phyloP scores from a whole-genome alignment of 345 rosid genomes.

The Toxicodendron radicans region DNA sequence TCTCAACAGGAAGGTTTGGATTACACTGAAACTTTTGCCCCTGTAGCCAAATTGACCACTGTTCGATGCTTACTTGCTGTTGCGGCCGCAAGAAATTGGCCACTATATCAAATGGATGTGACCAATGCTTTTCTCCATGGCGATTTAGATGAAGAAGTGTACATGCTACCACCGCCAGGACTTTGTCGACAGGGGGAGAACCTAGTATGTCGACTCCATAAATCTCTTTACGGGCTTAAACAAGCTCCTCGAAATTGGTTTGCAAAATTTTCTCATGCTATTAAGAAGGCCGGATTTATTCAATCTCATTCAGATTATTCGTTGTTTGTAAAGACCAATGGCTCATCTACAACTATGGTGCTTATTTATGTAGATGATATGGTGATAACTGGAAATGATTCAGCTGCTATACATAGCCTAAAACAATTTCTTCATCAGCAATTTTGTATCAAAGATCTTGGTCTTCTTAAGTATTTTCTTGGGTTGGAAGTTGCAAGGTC shows the following conservation, averaged over 20 bases:
- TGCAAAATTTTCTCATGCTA: neutral
- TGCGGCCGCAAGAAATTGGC: neutral
- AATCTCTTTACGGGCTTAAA: too few species aligned
- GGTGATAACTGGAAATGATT: neutral
- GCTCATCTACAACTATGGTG: too few species aligned
- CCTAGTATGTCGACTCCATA: too few species aligned
- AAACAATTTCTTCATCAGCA: neutral
- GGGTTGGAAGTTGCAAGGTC: too few species aligned
- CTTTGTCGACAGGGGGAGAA: too few species aligned
- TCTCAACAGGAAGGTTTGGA: too few species aligned
- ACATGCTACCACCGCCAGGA: too few species aligned
- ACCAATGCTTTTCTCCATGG: neutral
- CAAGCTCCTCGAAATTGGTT: slow-evolving; percentile 8
- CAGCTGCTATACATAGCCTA: neutral
- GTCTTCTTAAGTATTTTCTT: too few species aligned
- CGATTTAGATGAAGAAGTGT: too few species aligned
- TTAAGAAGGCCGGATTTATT: neutral
- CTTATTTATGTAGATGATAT: too few species aligned
- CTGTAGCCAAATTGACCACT: too few species aligned
- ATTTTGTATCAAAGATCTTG: slow-evolving; percentile 8
- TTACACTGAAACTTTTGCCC: too few species aligned
- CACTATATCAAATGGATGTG: neutral
- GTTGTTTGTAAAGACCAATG: neutral
- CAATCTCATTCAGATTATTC: neutral
- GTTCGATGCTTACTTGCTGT: neutral